Percentiles rank a stretch among this genome's conserved stretches.
These are phyloP conservation scores for Sporothrix phasma DNA, from an alignment of 2,329 filamentous ascomycete genomes.

Conservation along the genomic window DNA sequence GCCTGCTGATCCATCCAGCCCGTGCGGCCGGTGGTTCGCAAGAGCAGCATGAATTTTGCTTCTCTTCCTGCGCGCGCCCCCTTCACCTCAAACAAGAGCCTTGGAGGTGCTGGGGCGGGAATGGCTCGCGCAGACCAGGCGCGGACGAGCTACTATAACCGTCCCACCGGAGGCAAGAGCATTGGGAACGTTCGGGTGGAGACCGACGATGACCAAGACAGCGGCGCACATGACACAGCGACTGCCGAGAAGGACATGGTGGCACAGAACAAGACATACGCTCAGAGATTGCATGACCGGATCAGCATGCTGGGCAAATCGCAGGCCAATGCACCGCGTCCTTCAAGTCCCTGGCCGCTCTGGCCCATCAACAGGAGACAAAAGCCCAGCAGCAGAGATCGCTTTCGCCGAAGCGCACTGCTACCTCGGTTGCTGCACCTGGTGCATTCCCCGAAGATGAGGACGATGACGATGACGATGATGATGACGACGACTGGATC, in stretches of 20 bases:
- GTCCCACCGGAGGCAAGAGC: constrained; percentile 64
- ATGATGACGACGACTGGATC: constrained; percentile 58
- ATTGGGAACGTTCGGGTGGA: constrained; percentile 42
- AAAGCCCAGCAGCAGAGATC: constrained; percentile 13
- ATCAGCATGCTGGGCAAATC: constrained; percentile 64
- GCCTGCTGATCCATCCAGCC: constrained; percentile 61
- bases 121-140: constrained; percentile 66
- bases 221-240: constrained; percentile 33
- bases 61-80: constrained; percentile 87
- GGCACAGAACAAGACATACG: constrained; percentile 78
- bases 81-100: constrained; percentile 71
- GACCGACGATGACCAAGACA: constrained; percentile 35
- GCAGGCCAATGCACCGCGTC: constrained; percentile 37
- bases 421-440: constrained; percentile 32
- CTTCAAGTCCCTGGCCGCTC: constrained; percentile 36
- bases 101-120: constrained; percentile 46
- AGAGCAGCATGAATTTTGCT: constrained; percentile 92
- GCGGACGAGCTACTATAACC: constrained; percentile 64
- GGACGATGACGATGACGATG: constrained; percentile 45
- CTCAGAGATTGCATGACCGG: constrained; percentile 82
- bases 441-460: constrained; percentile 46
- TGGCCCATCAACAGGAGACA: constrained; percentile 24
- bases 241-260: constrained; percentile 40
- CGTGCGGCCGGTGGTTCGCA: constrained; percentile 70
- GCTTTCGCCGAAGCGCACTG: constrained; percentile 9